Conservation (phyloP, 768 basidiomycete genomes). For the Amanita rubescens region DNA sequence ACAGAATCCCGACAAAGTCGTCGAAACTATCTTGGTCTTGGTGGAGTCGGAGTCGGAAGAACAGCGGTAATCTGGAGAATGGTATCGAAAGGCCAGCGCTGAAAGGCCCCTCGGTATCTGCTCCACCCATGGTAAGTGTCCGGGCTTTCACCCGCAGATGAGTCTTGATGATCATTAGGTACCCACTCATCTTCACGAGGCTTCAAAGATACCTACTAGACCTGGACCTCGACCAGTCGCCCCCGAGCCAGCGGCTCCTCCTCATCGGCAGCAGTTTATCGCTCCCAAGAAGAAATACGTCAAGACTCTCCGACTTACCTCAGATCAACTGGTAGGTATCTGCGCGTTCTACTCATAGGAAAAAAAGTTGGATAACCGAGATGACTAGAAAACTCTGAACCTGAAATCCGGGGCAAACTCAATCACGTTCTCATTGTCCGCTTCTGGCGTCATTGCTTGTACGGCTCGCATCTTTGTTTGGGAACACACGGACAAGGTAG, state of each 20-base stretch:
- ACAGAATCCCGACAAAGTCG: conserved; percentile 26
- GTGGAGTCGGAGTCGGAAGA: conserved; percentile 61
- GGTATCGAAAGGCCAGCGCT: conserved; percentile 15
- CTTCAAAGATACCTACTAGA: background rate
- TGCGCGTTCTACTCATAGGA: background rate
- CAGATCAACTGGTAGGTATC: conserved; percentile 62
- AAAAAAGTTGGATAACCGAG: background rate
- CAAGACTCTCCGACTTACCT: conserved; percentile 88
- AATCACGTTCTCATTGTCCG: conserved; percentile 88
- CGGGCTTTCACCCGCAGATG: background rate
- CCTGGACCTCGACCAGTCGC: background rate
- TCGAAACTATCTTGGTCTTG: conserved; percentile 75
- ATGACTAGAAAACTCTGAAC: conserved; percentile 67
- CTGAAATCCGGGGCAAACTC: conserved; percentile 84
- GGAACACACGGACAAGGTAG: conserved; percentile 85
- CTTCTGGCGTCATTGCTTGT: conserved; percentile 75
- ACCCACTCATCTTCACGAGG: background rate
- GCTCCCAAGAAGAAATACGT: conserved; percentile 52
- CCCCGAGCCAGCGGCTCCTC: background rate
- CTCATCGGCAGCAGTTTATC: conserved; percentile 7
- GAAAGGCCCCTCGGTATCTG: conserved; percentile 21
- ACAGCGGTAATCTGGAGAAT: conserved; percentile 15
- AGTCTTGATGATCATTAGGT: background rate
- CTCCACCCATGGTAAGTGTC: conserved; percentile 13
- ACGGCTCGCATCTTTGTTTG: conserved; percentile 93